These are phyloP conservation scores for Centella asiatica DNA, from an alignment of 129 eudicot genomes.

Conservation along the genomic window DNA sequence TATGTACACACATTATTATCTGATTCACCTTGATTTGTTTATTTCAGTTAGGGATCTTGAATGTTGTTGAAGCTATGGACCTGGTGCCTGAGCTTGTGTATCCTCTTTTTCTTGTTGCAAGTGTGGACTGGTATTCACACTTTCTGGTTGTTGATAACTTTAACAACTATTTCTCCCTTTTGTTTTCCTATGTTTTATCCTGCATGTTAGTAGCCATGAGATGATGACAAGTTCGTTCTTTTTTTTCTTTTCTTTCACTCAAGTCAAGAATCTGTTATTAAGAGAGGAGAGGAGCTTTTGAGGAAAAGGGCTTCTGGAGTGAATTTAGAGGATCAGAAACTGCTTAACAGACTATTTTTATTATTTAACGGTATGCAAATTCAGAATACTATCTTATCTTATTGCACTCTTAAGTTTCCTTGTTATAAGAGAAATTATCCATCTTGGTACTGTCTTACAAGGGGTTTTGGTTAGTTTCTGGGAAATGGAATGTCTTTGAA, in stretches of 20 bases:
- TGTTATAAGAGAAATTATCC: background rate
- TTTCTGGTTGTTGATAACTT: background rate
- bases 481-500: no score
- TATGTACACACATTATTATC: background rate
- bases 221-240: constrained; percentile 15
- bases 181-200: background rate
- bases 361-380: constrained; percentile 69
- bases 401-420: background rate
- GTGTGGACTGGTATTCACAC: constrained; percentile 61
- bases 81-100: constrained; percentile 67
- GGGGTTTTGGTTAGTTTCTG: no score
- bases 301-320: constrained; percentile 83
- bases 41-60: constrained; percentile 73
- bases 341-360: constrained; percentile 58
- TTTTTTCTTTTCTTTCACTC: constrained; percentile 21
- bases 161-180: background rate
- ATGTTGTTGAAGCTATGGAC: constrained; percentile 60
- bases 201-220: constrained; percentile 12
- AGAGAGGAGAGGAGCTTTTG: constrained; percentile 80
- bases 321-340: constrained; percentile 62
- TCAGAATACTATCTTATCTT: constrained; percentile 4
- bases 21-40: constrained; percentile 5
- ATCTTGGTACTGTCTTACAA: background rate
- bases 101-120: constrained; percentile 82
- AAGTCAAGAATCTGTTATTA: constrained; percentile 83